A percentile compares a stretch with the other conserved stretches of the same genome.
These are phyloP conservation scores for Diaporthe destruens DNA, from an alignment of 2,329 filamentous ascomycete genomes.

Conservation along the genomic window DNA sequence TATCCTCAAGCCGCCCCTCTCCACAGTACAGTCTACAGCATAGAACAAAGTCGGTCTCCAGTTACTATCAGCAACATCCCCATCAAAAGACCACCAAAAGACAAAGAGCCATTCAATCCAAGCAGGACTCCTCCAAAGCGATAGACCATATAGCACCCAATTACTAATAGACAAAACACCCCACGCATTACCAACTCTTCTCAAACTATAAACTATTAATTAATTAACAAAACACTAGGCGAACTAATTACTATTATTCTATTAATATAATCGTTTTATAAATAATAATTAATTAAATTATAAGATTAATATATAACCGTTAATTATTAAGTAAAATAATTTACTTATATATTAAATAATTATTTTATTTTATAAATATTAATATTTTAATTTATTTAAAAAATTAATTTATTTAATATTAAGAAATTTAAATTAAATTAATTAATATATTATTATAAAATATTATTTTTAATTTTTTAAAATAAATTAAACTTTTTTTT, in stretches of 20 bases:
- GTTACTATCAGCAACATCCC: constrained; percentile 28
- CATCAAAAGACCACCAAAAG: constrained; percentile 40
- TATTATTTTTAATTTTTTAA: no score
- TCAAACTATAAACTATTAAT: constrained; percentile 43
- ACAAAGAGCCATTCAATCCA: constrained; percentile 32
- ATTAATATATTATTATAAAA: no score
- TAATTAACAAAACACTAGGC: constrained; percentile 50
- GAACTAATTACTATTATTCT: constrained; percentile 53
- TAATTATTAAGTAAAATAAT: no score
- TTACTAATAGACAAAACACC: background rate
- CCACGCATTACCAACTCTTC: background rate
- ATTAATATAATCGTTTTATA: constrained; percentile 51
- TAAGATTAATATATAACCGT: no score
- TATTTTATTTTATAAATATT: no score
- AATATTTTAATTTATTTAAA: no score
- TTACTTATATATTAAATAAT: no score
- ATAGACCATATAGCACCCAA: background rate
- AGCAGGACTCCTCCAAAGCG: constrained; percentile 19
- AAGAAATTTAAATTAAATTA: no score
- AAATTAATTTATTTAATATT: no score
- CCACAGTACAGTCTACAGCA: background rate
- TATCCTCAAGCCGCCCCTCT: background rate
- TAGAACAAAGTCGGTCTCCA: background rate
- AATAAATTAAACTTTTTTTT: no score
- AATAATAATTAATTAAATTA: no score